A percentile compares a stretch with the other conserved stretches of the same genome.
phyloP scores from a whole-genome alignment of 371 early-diverging fungal species.

The Mucor piriformis region DNA sequence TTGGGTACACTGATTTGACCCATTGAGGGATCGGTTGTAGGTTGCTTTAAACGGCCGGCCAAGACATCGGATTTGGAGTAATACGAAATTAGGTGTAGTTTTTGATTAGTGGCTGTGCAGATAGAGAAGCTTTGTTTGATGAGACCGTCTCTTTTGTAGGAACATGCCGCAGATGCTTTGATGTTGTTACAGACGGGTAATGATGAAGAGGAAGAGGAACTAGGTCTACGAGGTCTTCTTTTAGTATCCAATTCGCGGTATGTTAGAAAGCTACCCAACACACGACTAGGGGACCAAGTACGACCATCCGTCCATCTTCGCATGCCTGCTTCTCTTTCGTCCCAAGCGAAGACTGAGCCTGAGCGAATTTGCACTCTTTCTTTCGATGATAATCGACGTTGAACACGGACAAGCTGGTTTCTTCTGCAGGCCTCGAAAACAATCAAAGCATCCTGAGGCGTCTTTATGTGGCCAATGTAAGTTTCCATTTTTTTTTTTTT shows the following conservation, averaged over 20 bases:
- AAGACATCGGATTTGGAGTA: slow-evolving; percentile 78
- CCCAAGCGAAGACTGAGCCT: slow-evolving; percentile 87
- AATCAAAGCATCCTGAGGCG: slow-evolving; percentile 80
- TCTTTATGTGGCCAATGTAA: slow-evolving; percentile 70
- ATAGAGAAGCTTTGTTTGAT: slow-evolving; percentile 66
- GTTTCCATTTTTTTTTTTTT: too few species aligned
- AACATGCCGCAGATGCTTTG: slow-evolving; percentile 43
- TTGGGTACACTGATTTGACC: slow-evolving; percentile 58
- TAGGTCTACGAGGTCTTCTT: slow-evolving; percentile 42
- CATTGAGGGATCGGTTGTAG: slow-evolving; percentile 55
- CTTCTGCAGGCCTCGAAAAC: slow-evolving; percentile 84
- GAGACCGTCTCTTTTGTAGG: slow-evolving; percentile 60
- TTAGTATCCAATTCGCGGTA: slow-evolving; percentile 76
- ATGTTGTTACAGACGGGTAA: slow-evolving; percentile 10
- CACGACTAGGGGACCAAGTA: slow-evolving; percentile 86
- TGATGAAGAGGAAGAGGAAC: slow-evolving; percentile 10
- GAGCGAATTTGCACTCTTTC: slow-evolving; percentile 67
- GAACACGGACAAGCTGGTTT: slow-evolving; percentile 67
- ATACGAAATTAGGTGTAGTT: slow-evolving; percentile 87
- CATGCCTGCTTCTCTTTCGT: slow-evolving; percentile 85
- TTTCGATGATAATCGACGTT: slow-evolving; percentile 72
- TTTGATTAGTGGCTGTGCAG: slow-evolving; percentile 77
- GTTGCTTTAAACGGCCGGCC: slow-evolving; percentile 54
- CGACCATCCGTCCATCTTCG: slow-evolving; percentile 91
- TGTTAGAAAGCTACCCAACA: slow-evolving; percentile 74